These are phyloP conservation scores for Corylus avellana DNA, from an alignment of 306 rosid species.

Conservation along the genomic window DNA sequence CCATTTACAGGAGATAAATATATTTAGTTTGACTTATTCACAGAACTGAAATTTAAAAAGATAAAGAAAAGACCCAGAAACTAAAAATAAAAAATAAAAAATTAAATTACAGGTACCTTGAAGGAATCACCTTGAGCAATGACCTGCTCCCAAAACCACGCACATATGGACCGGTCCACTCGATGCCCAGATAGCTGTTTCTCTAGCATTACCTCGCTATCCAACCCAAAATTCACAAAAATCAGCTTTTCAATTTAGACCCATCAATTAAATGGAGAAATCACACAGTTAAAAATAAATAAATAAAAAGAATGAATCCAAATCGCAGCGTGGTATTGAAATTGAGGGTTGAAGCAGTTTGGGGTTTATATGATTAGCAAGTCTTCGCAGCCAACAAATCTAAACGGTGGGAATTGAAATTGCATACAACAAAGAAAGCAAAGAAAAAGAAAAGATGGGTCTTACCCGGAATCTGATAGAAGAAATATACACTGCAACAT, in stretches of 20 bases:
- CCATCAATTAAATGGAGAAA: background rate
- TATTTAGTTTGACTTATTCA: background rate
- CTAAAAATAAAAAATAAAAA: background rate
- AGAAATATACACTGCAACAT: constrained; percentile 99
- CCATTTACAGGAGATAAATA: background rate
- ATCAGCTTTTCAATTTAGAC: constrained; percentile 6
- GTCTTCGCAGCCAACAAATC: background rate
- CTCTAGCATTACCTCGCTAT: constrained; percentile 92
- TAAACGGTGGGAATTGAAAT: background rate
- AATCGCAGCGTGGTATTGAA: background rate
- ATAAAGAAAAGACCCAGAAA: background rate
- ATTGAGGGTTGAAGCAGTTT: background rate
- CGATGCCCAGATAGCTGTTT: constrained; percentile 94
- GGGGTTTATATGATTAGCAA: background rate
- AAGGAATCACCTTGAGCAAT: constrained; percentile 77
- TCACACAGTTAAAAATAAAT: background rate
- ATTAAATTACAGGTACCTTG: constrained; percentile 48
- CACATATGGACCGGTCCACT: constrained; percentile 93
- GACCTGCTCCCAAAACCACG: constrained; percentile 89
- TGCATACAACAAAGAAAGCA: background rate
- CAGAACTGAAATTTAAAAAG: background rate
- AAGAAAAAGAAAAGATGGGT: background rate
- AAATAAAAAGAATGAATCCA: background rate
- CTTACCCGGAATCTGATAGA: constrained; percentile 93
- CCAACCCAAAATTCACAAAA: constrained; percentile 26